phyloP scores from a whole-genome alignment of 306 rosid species.

The Medicago arabica region DNA sequence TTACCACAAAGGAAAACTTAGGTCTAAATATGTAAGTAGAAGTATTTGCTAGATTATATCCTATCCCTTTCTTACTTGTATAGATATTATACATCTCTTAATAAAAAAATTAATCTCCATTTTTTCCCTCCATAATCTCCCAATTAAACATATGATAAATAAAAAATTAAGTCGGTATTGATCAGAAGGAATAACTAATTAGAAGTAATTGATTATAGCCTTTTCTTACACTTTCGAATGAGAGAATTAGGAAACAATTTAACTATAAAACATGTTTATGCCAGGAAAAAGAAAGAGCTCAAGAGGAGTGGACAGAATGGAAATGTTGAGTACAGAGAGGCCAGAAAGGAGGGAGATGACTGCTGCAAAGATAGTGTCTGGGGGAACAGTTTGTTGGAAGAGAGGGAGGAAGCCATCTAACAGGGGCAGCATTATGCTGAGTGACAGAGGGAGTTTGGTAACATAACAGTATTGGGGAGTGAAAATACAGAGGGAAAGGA shows the following conservation, averaged over 20 bases:
- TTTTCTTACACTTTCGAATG: not conserved
- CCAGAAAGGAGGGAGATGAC: not conserved
- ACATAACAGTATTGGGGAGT: too few species aligned
- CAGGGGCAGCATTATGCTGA: too few species aligned
- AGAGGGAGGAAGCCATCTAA: not conserved
- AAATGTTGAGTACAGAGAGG: not conserved
- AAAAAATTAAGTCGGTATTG: too few species aligned
- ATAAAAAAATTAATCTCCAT: not conserved
- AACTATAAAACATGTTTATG: too few species aligned
- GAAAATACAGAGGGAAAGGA: too few species aligned
- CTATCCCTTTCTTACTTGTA: slow-evolving; percentile 5
- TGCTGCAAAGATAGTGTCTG: not conserved
- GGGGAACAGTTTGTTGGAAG: not conserved
- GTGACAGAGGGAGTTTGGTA: too few species aligned
- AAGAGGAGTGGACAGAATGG: not conserved
- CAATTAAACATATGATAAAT: not conserved
- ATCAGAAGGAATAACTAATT: too few species aligned
- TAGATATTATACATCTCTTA: not conserved
- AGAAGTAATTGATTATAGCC: not conserved
- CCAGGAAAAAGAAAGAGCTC: too few species aligned
- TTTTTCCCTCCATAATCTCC: not conserved
- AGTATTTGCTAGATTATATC: not conserved
- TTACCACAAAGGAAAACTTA: not conserved
- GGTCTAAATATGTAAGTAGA: not conserved
- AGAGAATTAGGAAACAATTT: not conserved